A percentile compares a stretch with the other conserved stretches of the same genome.
Evolutionary conservation across 495 filamentous ascomycete species (phyloP).

Genomic region (Halenospora varia): DNA sequence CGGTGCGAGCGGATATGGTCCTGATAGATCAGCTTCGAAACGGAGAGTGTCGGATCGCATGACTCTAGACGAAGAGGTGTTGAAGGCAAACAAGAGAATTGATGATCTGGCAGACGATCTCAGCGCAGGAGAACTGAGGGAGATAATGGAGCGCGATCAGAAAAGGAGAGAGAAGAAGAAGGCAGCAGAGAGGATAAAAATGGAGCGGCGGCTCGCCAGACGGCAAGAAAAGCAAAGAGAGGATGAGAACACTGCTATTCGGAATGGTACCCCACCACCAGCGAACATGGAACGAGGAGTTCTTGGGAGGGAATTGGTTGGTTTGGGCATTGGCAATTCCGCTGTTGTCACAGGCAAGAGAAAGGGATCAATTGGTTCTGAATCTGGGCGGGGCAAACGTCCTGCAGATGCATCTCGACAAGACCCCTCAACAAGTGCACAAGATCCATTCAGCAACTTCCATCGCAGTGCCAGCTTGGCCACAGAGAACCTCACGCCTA

Average conservation of each 20-base stretch:
- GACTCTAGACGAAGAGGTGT: slow-evolving; percentile 57
- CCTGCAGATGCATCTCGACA: slow-evolving; percentile 13
- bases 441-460: slow-evolving; percentile 8
- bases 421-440: slow-evolving; percentile 5
- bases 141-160: slow-evolving; percentile 81
- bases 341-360: slow-evolving; percentile 47
- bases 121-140: slow-evolving; percentile 71
- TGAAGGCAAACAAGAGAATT: slow-evolving; percentile 66
- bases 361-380: slow-evolving; percentile 32
- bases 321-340: slow-evolving; percentile 40
- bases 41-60: slow-evolving; percentile 40
- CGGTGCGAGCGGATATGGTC: slow-evolving; percentile 25
- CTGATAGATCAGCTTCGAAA: slow-evolving; percentile 33
- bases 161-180: slow-evolving; percentile 71
- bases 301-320: slow-evolving; percentile 45
- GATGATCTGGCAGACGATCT: slow-evolving; percentile 79
- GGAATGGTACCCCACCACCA: slow-evolving; percentile 44
- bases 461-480: slow-evolving; percentile 17
- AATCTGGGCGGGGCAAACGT: slow-evolving; percentile 28
- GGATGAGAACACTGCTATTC: slow-evolving; percentile 34
- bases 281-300: slow-evolving; percentile 51
- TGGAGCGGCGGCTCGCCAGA: slow-evolving; percentile 63
- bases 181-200: slow-evolving; percentile 64
- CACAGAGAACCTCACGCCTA: slow-evolving; percentile 26
- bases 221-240: slow-evolving; percentile 63